A percentile compares a stretch with the other conserved stretches of the same genome.
Conservation (phyloP, 75 land plant species). For the Sequoiadendron giganteum region DNA sequence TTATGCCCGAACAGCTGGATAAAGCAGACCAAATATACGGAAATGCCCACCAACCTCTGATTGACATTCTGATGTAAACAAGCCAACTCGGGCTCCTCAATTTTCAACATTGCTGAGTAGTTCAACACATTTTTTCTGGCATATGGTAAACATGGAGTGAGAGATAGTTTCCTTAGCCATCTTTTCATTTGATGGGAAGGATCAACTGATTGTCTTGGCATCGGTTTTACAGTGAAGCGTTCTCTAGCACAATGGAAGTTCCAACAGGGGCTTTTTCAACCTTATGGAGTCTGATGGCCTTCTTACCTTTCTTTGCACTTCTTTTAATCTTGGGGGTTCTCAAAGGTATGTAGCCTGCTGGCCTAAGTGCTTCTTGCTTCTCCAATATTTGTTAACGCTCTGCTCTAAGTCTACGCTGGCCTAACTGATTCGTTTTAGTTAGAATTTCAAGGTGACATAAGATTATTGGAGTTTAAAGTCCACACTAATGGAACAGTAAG, state of each 20-base stretch:
- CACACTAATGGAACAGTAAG: not conserved
- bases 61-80: not conserved
- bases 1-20: no score
- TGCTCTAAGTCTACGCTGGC: no score
- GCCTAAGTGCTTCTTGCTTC: not conserved
- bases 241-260: conserved; percentile 38
- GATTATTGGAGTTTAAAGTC: not conserved
- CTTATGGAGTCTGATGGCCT: conserved; percentile 55
- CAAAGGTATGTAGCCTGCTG: conserved; percentile 47
- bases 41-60: not conserved
- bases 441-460: not conserved
- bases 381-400: not conserved
- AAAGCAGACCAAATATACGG: not conserved
- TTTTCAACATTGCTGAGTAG: not conserved
- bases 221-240: not conserved
- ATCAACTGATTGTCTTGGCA: not conserved
- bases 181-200: not conserved
- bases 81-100: not conserved
- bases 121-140: not conserved
- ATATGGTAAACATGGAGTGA: not conserved
- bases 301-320: conserved; percentile 69
- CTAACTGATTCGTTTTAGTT: not conserved
- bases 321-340: conserved; percentile 56
- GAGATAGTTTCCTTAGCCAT: not conserved
- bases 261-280: conserved; percentile 41